Conservation (phyloP, 2,329 filamentous ascomycete genomes). For the Paecilomyces fulvus region DNA sequence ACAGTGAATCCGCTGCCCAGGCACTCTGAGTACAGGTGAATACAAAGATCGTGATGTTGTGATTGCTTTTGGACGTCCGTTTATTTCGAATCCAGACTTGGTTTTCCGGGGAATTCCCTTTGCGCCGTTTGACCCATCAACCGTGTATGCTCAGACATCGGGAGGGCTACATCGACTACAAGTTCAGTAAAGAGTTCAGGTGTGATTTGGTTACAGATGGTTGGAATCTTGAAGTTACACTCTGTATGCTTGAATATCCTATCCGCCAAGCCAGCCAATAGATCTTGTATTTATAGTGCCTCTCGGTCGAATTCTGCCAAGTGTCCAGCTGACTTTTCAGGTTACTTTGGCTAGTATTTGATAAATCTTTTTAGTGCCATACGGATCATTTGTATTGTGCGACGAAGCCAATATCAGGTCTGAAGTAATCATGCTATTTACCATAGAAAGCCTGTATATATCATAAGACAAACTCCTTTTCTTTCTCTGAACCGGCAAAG, state of each 20-base stretch:
- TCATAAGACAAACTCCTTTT: background rate
- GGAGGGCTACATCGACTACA: slow-evolving; percentile 33
- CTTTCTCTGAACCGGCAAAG: background rate
- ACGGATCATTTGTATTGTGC: too few species aligned
- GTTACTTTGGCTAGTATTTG: too few species aligned
- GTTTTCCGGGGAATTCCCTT: slow-evolving; percentile 32
- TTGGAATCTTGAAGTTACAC: too few species aligned
- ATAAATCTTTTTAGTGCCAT: too few species aligned
- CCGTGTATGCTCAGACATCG: slow-evolving; percentile 31
- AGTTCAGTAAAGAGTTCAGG: slow-evolving; percentile 21
- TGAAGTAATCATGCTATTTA: background rate
- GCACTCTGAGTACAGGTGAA: slow-evolving; percentile 24
- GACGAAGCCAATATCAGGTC: background rate
- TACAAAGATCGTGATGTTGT: slow-evolving; percentile 22
- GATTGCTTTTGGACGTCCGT: slow-evolving; percentile 36
- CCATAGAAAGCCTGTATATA: background rate
- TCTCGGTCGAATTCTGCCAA: too few species aligned
- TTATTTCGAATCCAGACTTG: slow-evolving; percentile 40
- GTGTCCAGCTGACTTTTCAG: too few species aligned
- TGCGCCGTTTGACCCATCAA: slow-evolving; percentile 28
- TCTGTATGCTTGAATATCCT: too few species aligned
- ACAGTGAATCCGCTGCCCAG: slow-evolving; percentile 31
- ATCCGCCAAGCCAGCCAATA: too few species aligned
- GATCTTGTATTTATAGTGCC: too few species aligned
- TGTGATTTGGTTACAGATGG: too few species aligned